Evolutionary conservation across 1,284 basidiomycete genomes (phyloP), one percentile per base, ranked within the genome.

Genomic region (Stereum hirsutum): DNA sequence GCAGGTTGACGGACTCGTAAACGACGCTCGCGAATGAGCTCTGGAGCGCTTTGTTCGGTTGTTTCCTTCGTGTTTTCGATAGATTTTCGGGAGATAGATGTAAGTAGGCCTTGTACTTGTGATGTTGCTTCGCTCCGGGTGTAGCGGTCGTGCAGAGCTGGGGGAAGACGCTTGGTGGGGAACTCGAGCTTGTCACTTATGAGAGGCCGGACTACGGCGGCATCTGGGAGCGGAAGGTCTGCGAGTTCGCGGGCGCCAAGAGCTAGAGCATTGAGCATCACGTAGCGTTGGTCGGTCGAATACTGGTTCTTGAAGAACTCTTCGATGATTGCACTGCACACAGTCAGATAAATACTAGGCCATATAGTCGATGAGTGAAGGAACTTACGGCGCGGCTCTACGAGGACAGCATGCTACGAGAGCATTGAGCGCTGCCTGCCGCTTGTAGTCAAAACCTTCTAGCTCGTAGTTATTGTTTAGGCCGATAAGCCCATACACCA

Each of bases 261-360:
- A 0, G 88, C 90, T 1, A 99, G 66, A 0, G 90, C 84, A 42
- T 87, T 90, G 25, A 98, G 72, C 56, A 95, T 91, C 5, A 78
- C 75, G 47, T 78, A 83, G 10, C 93, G 81, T 55, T 98, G 92
- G 19, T 80, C 75, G 4, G 78, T 76, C 0, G 92, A 92, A 60
- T 95, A 97, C 52, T 94, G 89, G 40, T 87, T 85, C 47, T 83
- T 81, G 65, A 97, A 98, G 61, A 92, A 90, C 55, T 96, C 89
- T 57, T 97, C 90, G 36, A 87, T 81, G n/a, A 95, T 68, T 38
- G 77, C 74, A 3, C 91, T 94, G 56, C 1, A 41, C 21, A 24
- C 2, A 6, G 2, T 2, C 17, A 8, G 1, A 3, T 39, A 8
- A 39, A 23, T 11, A 15, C 10, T 11, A 25, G 11, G 21, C 23